phyloP scores from a whole-genome alignment of 2,329 filamentous ascomycete species.

The Pseudopithomyces maydicus region DNA sequence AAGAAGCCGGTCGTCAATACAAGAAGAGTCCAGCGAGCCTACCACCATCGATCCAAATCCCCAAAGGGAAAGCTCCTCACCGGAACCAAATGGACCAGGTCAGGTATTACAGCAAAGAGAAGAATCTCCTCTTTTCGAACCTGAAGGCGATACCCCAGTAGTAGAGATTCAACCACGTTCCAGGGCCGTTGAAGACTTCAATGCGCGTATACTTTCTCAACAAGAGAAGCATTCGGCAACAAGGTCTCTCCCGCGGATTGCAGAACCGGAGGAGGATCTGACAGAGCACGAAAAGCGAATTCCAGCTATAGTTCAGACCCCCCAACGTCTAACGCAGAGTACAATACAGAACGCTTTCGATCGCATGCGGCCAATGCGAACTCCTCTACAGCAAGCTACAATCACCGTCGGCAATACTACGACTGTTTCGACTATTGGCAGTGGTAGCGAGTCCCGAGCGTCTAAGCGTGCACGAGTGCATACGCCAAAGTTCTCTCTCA shows the following conservation, averaged over 20 bases:
- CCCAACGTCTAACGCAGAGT: constrained; percentile 39
- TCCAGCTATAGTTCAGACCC: constrained; percentile 34
- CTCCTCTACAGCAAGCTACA: constrained; percentile 68
- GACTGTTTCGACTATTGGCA: constrained; percentile 68
- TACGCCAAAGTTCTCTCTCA: constrained; percentile 42
- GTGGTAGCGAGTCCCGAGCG: constrained; percentile 46
- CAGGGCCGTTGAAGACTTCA: constrained; percentile 46
- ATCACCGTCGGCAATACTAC: constrained; percentile 76
- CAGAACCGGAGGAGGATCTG: constrained; percentile 9
- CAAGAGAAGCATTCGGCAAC: constrained; percentile 25
- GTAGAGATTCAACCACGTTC: constrained; percentile 16
- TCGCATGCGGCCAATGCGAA: constrained; percentile 67
- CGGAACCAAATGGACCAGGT: background rate
- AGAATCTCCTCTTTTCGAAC: constrained; percentile 29
- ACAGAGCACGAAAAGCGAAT: constrained; percentile 30
- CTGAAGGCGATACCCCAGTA: constrained; percentile 13
- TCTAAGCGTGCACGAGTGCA: constrained; percentile 55
- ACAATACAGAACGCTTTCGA: constrained; percentile 66
- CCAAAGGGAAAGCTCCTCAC: constrained; percentile 10
- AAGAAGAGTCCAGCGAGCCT: constrained; percentile 12
- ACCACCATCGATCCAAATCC: constrained; percentile 1
- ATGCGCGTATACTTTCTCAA: constrained; percentile 43
- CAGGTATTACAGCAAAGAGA: constrained; percentile 10
- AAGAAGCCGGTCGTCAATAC: constrained; percentile 12
- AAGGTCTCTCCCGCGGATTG: constrained; percentile 14